Conservation (phyloP, 2,329 filamentous ascomycete genomes). For the Fusarium liriodendri region DNA sequence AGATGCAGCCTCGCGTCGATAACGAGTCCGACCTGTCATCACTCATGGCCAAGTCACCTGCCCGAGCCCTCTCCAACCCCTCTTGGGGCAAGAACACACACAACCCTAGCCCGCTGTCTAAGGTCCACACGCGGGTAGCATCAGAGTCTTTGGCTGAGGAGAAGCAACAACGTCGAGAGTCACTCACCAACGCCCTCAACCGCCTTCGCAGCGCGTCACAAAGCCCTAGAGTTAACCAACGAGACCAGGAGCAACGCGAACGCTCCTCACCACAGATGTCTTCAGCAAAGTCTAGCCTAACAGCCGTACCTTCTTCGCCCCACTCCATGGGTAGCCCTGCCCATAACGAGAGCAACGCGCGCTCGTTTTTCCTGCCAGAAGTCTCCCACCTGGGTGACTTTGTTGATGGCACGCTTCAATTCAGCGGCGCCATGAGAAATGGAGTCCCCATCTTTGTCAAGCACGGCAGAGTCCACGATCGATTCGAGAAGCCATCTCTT, state of each 20-base stretch:
- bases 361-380: conserved; percentile 66
- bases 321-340: conserved; percentile 48
- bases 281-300: conserved; percentile 55
- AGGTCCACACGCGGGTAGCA: conserved; percentile 47
- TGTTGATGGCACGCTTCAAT: conserved; percentile 64
- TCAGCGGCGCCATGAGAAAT: conserved; percentile 62
- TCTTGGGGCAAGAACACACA: conserved; percentile 44
- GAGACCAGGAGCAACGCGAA: conserved; percentile 40
- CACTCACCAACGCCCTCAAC: conserved; percentile 50
- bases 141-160: conserved; percentile 42
- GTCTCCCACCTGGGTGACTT: conserved; percentile 68
- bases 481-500: conserved; percentile 47
- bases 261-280: conserved; percentile 50
- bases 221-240: conserved; percentile 41
- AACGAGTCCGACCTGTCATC: conserved; percentile 63
- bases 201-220: conserved; percentile 51
- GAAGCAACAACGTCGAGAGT: conserved; percentile 43
- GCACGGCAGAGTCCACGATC: conserved; percentile 62
- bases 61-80: conserved; percentile 40
- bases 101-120: conserved; percentile 53
- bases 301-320: conserved; percentile 55
- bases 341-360: conserved; percentile 55
- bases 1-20: conserved; percentile 67
- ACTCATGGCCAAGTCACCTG: conserved; percentile 55
- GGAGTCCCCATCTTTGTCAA: conserved; percentile 68